Evolutionary conservation across 1,139 yeast species (phyloP).

Genomic region (Oligophagozyma castellii): DNA sequence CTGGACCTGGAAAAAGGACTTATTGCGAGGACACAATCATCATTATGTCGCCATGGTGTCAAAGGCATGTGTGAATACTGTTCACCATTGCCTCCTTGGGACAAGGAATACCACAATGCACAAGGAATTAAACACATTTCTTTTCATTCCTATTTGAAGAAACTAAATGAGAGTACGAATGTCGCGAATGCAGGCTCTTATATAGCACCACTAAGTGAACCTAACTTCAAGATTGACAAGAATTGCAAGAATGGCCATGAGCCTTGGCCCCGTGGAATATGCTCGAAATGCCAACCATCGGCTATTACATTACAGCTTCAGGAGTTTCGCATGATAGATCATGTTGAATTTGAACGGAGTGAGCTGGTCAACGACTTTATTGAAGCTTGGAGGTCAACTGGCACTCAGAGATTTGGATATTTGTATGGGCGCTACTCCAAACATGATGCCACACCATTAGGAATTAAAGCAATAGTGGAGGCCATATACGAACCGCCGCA

Average conservation of each 20-base stretch:
- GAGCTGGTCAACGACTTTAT: conserved; percentile 67
- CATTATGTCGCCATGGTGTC: conserved; percentile 74
- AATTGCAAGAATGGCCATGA: conserved; percentile 71
- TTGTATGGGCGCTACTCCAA: conserved; percentile 70
- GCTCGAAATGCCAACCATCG: conserved; percentile 95
- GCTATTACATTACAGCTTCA: conserved; percentile 89
- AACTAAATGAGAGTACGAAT: conserved; percentile 56
- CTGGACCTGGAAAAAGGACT: conserved; percentile 61
- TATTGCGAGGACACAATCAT: conserved; percentile 48
- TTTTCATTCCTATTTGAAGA: conserved; percentile 69
- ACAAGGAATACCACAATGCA: conserved; percentile 57
- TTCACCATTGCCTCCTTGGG: conserved; percentile 94
- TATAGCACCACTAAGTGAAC: conserved; percentile 68
- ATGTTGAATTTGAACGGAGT: conserved; percentile 76
- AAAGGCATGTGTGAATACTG: conserved; percentile 98
- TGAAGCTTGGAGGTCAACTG: conserved; percentile 82
- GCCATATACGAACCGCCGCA: conserved; percentile 93
- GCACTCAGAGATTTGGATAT: conserved; percentile 75
- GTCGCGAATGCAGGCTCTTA: conserved; percentile 50
- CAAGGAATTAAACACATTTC: conserved; percentile 79
- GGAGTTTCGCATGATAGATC: conserved; percentile 90
- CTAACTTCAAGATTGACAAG: conserved; percentile 48
- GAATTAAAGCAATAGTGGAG: conserved; percentile 86
- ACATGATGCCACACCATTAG: conserved; percentile 68
- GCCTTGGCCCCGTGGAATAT: conserved; percentile 89